Percentiles rank a stretch among this genome's conserved stretches.
Conservation (phyloP, 257 asterid species). For the Solanum ossicruentum region DNA sequence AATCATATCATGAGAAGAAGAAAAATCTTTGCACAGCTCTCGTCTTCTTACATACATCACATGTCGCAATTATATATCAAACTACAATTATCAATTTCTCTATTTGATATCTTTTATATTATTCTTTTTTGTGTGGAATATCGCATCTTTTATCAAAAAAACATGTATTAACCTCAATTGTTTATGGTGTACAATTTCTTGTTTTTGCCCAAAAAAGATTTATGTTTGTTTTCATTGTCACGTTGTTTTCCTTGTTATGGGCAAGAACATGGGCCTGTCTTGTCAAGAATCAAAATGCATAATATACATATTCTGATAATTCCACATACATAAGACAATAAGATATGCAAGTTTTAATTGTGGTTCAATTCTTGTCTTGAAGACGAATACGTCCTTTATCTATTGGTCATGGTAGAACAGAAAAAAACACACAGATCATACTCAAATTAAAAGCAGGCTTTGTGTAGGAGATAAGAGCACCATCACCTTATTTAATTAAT, state of each 20-base stretch:
- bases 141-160: not conserved
- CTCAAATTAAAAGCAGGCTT: too few relatives aligned
- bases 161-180: not conserved
- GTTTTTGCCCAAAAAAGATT: not conserved
- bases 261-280: not conserved
- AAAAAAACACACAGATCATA: too few relatives aligned
- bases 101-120: not conserved
- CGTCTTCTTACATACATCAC: not conserved
- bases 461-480: too few relatives aligned
- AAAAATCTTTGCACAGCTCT: too few relatives aligned
- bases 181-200: not conserved
- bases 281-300: not conserved
- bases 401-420: too few relatives aligned
- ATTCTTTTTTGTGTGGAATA: not conserved
- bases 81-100: not conserved
- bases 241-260: not conserved
- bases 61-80: not conserved
- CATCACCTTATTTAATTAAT: too few relatives aligned
- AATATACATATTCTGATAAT: not conserved
- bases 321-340: not conserved
- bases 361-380: not conserved
- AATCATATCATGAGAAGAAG: too few relatives aligned
- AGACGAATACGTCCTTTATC: not conserved
- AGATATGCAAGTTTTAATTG: not conserved
- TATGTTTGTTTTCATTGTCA: not conserved